A percentile compares a stretch with the other conserved stretches of the same genome.
Conservation (phyloP, 192 early-diverging fungal genomes). For the Coemansia sp. region DNA sequence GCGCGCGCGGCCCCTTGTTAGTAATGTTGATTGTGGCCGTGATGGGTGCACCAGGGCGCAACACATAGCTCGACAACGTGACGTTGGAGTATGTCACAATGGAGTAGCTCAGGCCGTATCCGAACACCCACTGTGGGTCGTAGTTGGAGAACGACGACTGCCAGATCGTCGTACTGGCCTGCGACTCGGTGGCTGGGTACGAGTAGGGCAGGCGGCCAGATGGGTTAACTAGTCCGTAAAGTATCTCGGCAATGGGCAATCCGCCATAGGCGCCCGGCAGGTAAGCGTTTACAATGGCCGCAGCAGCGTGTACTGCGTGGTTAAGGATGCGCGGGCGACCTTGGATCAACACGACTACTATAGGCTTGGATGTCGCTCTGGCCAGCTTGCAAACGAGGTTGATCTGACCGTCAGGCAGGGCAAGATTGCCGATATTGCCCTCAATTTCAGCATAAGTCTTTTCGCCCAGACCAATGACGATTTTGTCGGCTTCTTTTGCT, state of each 20-base stretch:
- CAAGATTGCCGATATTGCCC: constrained; percentile 57
- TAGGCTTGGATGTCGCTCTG: constrained; percentile 26
- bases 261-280: constrained; percentile 66
- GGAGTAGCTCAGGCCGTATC: constrained; percentile 61
- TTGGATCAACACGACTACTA: constrained; percentile 58
- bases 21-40: constrained; percentile 40
- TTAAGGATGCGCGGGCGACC: constrained; percentile 59
- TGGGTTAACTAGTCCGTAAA: constrained; percentile 61
- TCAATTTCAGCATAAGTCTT: constrained; percentile 60
- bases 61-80: constrained; percentile 14
- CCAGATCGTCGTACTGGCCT: constrained; percentile 48
- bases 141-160: constrained; percentile 47
- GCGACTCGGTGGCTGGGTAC: constrained; percentile 55
- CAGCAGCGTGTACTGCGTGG: constrained; percentile 27
- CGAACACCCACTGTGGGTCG: constrained; percentile 58
- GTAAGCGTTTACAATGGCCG: constrained; percentile 59
- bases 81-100: constrained; percentile 57
- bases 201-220: constrained; percentile 63
- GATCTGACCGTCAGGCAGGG: constrained; percentile 51
- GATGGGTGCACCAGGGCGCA: constrained; percentile 4
- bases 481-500: constrained; percentile 50
- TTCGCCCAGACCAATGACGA: constrained; percentile 61
- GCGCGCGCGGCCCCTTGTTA: constrained; percentile 48
- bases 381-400: constrained; percentile 33
- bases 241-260: constrained; percentile 58